These are phyloP conservation scores for Patellifolia procumbens DNA, from an alignment of 179 eudicot genomes.

Conservation along the genomic window DNA sequence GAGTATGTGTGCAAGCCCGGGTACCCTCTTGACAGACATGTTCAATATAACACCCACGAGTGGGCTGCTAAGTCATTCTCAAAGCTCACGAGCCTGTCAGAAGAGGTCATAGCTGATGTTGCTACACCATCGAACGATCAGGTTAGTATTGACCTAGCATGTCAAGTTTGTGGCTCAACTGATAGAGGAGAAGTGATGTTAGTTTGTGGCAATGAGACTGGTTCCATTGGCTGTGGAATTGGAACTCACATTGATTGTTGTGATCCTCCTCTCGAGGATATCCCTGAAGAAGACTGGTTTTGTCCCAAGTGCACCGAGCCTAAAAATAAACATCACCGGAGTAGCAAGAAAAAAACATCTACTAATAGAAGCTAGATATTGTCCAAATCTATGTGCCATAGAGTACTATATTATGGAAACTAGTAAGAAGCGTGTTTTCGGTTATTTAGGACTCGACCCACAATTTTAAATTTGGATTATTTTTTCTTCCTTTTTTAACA, in stretches of 20 bases:
- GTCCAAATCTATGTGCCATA: neutral
- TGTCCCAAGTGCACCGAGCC: conserved; percentile 52
- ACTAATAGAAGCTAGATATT: neutral
- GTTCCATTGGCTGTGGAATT: conserved; percentile 72
- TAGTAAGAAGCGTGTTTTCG: too few relatives aligned
- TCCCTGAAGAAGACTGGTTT: conserved; percentile 87
- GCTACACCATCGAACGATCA: conserved; percentile 36
- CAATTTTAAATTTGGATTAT: too few relatives aligned
- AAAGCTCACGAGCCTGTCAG: conserved; percentile 44
- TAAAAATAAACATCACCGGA: conserved; percentile 13
- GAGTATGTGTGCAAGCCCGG: conserved; percentile 95
- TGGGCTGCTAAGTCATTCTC: conserved; percentile 76
- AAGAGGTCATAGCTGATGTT: conserved; percentile 39
- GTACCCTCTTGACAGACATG: conserved; percentile 72
- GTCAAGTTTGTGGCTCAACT: conserved; percentile 61
- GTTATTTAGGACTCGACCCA: too few relatives aligned
- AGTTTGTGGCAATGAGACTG: conserved; percentile 75
- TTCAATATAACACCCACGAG: conserved; percentile 67
- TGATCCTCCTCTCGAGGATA: conserved; percentile 70
- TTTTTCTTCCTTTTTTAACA: too few relatives aligned
- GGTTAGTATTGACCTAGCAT: conserved; percentile 46
- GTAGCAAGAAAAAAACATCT: conserved; percentile 31
- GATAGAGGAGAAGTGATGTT: conserved; percentile 84
- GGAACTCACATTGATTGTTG: conserved; percentile 84
- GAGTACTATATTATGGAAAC: too few relatives aligned